phyloP scores from a whole-genome alignment of 441 rosid species.

The Erodium texanum region DNA sequence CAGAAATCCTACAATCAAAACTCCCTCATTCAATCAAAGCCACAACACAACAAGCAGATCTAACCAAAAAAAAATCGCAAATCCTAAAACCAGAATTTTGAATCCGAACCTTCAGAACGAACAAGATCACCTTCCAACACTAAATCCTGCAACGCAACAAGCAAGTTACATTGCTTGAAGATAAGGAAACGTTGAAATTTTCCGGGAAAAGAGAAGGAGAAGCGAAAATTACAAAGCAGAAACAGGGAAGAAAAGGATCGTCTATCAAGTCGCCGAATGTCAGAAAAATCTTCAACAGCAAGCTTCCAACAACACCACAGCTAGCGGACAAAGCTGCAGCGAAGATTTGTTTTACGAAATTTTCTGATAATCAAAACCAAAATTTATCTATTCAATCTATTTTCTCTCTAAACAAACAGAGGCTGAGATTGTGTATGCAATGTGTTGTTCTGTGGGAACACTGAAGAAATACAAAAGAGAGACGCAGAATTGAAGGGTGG shows the following conservation, averaged over 20 bases:
- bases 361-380: neutral
- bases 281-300: conserved; percentile 17
- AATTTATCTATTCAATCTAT: neutral
- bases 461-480: neutral
- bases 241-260: conserved; percentile 18
- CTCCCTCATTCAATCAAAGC: conserved; percentile 12
- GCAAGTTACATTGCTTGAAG: conserved; percentile 37
- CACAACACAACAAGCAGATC: conserved; percentile 31
- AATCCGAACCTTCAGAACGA: conserved; percentile 20
- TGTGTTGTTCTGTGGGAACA: conserved; percentile 12
- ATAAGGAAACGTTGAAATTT: conserved; percentile 26
- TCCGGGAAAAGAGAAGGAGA: conserved; percentile 8
- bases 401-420: conserved; percentile 1
- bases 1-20: conserved; percentile 23
- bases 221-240: conserved; percentile 24
- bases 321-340: neutral
- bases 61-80: conserved; percentile 19
- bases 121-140: conserved; percentile 20
- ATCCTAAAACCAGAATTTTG: conserved; percentile 10
- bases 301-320: conserved; percentile 8
- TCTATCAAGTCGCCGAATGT: conserved; percentile 19
- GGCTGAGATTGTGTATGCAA: conserved; percentile 1
- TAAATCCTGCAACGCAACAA: conserved; percentile 20
- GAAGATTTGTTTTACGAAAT: conserved; percentile 8
- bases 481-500: conserved; percentile 10